A percentile compares a stretch with the other conserved stretches of the same genome.
Conservation (phyloP, 2,329 filamentous ascomycete genomes). For the Colletotrichum euphorbiae region DNA sequence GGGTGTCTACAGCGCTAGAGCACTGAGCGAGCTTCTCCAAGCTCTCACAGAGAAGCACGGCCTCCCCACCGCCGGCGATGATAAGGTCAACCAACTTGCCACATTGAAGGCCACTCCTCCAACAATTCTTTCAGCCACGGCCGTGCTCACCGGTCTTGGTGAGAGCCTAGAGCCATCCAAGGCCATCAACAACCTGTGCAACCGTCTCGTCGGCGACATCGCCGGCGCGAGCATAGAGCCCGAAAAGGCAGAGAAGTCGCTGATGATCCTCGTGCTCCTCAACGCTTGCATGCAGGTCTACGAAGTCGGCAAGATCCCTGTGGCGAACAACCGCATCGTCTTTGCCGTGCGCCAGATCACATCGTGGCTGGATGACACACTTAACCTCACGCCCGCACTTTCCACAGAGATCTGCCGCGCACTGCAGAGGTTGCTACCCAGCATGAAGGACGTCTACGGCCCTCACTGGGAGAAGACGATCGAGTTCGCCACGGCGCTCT, state of each 20-base stretch:
- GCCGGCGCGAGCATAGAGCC: constrained; percentile 58
- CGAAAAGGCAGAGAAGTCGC: constrained; percentile 60
- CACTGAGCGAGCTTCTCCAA: constrained; percentile 62
- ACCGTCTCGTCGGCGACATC: constrained; percentile 71
- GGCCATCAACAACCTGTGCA: constrained; percentile 64
- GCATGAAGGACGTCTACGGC: constrained; percentile 85
- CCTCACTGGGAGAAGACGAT: constrained; percentile 82
- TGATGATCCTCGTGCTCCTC: constrained; percentile 64
- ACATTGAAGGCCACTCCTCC: constrained; percentile 59
- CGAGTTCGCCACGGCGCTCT: constrained; percentile 68
- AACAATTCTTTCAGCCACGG: constrained; percentile 61
- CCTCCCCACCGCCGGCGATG: constrained; percentile 57
- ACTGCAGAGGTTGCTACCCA: constrained; percentile 73
- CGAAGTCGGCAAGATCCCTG: constrained; percentile 63
- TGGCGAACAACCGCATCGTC: constrained; percentile 76
- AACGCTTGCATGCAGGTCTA: constrained; percentile 66
- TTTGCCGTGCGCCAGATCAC: constrained; percentile 86
- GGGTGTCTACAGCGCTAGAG: constrained; percentile 65
- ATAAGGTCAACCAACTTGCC: constrained; percentile 58
- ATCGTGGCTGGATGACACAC: constrained; percentile 71
- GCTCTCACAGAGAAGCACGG: constrained; percentile 60
- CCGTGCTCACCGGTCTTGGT: constrained; percentile 64
- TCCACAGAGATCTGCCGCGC: constrained; percentile 65
- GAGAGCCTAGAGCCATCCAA: constrained; percentile 62
- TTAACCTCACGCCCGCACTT: constrained; percentile 57